Evolutionary conservation across 352 stramenopile genomes (phyloP).

Genomic region (Phytopythium boreale): DNA sequence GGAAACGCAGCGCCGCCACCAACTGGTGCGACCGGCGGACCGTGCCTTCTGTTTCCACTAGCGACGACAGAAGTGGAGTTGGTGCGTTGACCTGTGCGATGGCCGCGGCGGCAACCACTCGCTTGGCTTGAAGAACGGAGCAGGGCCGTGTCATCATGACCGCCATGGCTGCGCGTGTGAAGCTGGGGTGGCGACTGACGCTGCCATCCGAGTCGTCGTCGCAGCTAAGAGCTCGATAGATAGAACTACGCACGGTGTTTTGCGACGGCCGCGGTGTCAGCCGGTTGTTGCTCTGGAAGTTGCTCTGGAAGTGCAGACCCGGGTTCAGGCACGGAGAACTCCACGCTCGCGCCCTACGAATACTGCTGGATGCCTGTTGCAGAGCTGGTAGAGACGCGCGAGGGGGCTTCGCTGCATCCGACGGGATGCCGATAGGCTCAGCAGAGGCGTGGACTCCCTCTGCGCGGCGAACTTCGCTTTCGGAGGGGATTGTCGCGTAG

Average conservation of each 20-base stretch:
- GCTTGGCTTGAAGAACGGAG: conserved; percentile 14
- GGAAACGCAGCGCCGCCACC: conserved; percentile 3
- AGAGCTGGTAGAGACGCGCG: neutral
- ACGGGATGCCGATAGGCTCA: neutral
- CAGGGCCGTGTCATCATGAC: conserved; percentile 24
- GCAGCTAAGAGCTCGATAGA: neutral
- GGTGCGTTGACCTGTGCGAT: neutral
- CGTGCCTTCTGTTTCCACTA: neutral
- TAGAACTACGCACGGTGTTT: neutral
- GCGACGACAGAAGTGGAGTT: neutral
- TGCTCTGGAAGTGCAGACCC: neutral
- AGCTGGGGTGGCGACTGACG: conserved; percentile 16
- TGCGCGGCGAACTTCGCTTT: neutral
- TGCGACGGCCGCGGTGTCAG: neutral
- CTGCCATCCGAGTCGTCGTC: neutral
- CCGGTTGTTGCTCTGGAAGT: neutral
- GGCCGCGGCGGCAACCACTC: neutral
- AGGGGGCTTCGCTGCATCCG: neutral
- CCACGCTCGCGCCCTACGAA: neutral
- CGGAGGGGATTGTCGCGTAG: neutral
- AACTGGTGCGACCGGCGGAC: neutral
- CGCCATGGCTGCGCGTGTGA: conserved; percentile 40
- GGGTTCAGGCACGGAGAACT: neutral
- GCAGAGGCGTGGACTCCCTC: neutral
- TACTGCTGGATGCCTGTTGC: neutral